These are phyloP conservation scores for Nothopassalora personata DNA, from an alignment of 2,329 filamentous ascomycete species.

Conservation along the genomic window DNA sequence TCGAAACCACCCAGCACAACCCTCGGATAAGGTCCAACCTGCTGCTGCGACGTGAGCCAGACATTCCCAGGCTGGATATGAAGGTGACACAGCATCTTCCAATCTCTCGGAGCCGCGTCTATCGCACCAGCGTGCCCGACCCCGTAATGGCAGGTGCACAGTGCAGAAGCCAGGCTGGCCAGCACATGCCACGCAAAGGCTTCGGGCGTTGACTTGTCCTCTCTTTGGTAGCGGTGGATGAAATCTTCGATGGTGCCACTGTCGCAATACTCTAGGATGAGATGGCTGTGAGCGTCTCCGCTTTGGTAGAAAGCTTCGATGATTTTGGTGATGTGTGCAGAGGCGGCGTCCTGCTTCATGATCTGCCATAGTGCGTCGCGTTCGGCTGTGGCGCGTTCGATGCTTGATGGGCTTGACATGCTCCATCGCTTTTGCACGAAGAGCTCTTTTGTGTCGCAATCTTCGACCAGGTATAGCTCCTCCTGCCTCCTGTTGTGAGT, in stretches of 20 bases:
- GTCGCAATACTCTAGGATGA: constrained; percentile 22
- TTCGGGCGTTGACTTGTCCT: constrained; percentile 5
- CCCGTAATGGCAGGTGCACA: constrained; percentile 32
- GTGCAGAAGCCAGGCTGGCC: constrained; percentile 9
- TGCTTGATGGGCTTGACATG: background rate
- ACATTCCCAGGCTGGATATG: constrained; percentile 20
- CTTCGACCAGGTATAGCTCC: constrained; percentile 11
- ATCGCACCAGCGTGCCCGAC: background rate
- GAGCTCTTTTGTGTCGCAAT: constrained; percentile 1
- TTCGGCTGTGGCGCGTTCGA: constrained; percentile 8
- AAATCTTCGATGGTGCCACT: constrained; percentile 11
- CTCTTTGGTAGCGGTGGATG: constrained; percentile 9
- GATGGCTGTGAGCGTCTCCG: background rate
- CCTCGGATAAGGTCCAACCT: constrained; percentile 5
- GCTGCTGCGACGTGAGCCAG: constrained; percentile 4
- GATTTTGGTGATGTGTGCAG: constrained; percentile 10
- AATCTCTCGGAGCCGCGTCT: background rate
- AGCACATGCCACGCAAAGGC: constrained; percentile 17
- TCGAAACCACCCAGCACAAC: constrained; percentile 22
- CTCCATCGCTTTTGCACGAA: constrained; percentile 15
- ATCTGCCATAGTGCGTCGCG: constrained; percentile 14
- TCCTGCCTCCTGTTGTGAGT: background rate
- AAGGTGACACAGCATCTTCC: constrained; percentile 21
- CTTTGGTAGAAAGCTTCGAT: constrained; percentile 10
- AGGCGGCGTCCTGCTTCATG: background rate